A percentile compares a stretch with the other conserved stretches of the same genome.
phyloP scores from a whole-genome alignment of 1,284 basidiomycete genomes.

The Trametes versicolor region DNA sequence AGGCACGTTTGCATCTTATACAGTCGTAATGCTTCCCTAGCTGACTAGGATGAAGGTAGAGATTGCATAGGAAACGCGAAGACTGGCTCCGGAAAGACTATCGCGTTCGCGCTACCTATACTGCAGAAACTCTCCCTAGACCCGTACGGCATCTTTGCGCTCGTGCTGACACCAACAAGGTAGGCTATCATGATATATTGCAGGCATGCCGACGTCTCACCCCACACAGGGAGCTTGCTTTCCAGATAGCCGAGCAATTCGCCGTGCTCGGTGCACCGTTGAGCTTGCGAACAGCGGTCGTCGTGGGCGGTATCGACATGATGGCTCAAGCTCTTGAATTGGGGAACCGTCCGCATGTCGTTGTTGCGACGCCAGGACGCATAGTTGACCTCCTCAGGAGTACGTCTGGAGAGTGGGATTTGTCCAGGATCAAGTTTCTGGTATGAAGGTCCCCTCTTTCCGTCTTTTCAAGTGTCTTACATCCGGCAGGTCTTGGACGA shows the following conservation, averaged over 20 bases:
- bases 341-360: slow-evolving; percentile 87
- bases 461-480: not conserved
- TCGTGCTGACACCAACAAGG: slow-evolving; percentile 96
- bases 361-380: slow-evolving; percentile 96
- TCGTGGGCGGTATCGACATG: slow-evolving; percentile 99
- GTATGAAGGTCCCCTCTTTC: slow-evolving; percentile 53
- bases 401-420: slow-evolving; percentile 83
- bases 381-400: slow-evolving; percentile 92
- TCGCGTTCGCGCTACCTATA: slow-evolving; percentile 97
- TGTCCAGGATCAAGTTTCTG: slow-evolving; percentile 88
- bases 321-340: slow-evolving; percentile 94
- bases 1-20: slow-evolving; percentile 57
- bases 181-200: slow-evolving; percentile 45
- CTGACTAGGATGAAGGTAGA: slow-evolving; percentile 62
- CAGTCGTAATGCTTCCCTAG: not conserved
- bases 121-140: slow-evolving; percentile 89
- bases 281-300: slow-evolving; percentile 85
- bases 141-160: slow-evolving; percentile 93
- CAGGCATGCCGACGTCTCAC: slow-evolving; percentile 2
- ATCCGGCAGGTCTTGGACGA: slow-evolving; percentile 83
- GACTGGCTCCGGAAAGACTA: slow-evolving; percentile 98
- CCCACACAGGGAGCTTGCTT: slow-evolving; percentile 85
- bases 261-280: slow-evolving; percentile 88
- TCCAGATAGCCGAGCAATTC: slow-evolving; percentile 97
- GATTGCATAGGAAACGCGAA: slow-evolving; percentile 98